Base-by-base conservation (phyloP, 129 eudicot species). In the Pseudognaphalium luteoalbum region DNA sequence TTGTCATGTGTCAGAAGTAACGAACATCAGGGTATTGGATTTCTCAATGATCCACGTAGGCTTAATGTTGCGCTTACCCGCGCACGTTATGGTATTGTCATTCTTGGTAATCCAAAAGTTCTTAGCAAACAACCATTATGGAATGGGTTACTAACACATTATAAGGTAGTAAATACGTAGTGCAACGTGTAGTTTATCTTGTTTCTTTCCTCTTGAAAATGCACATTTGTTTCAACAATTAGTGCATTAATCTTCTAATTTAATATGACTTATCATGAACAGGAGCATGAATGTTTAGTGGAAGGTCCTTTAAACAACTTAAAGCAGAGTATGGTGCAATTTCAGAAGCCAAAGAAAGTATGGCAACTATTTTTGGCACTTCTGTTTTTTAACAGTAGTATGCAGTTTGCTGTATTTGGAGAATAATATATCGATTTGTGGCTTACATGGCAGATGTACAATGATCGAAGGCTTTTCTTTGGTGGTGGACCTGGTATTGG, bases 1-100 rank as follows among this genome's bases (percentile, higher is more conserved):
- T 84, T 93, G 80, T 93, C 98, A 2, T 93, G 98, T 80, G 98
- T 93, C 68, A 88, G 98, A 79, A 93, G 98, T 76, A 93, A 93
- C 64, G 97, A 93, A 64, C 98, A 93, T 83, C 97, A 93, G 96
- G 98, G 98, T 33, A 93, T 93, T 76, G 98, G 98, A 78, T 93
- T 93, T 79, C 92, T 93, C 21, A 93, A 93, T 82, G 98, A 93
- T 84, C 97, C 98, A 39, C 95, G 97, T 19, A 89, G 98, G 90
- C 92, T 93, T 34, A 93, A 93, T 85, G 98, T 93, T 73, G 98
- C 98, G 29, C 92, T 93, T 33, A 93, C 98, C 2, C 95, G 98
- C 63, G 98, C 98, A 35, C 98, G 97, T 32, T 90, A 90, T 82
- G 98, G 98, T 51, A 88, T 93, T 77, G 98, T 93, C 76, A 86